phyloP scores from a whole-genome alignment of 345 rosid genomes.

The Aurinia saxatilis region DNA sequence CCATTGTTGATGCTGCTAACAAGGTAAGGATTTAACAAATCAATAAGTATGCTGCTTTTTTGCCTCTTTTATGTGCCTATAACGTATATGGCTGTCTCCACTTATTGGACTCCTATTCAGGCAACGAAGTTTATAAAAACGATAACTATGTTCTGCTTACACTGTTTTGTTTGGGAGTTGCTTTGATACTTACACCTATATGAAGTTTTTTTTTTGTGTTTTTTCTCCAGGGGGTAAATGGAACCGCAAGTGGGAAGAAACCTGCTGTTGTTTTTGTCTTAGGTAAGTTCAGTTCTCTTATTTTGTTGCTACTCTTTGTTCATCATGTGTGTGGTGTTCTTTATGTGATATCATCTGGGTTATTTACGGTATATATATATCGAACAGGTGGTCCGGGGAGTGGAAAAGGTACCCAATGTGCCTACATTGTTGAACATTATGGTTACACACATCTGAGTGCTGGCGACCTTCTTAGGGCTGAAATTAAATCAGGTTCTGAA shows the following conservation, averaged over 20 bases:
- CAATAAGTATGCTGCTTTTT: not conserved
- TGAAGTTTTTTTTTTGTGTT: not conserved
- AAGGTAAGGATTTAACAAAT: constrained; percentile 34
- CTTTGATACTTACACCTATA: not conserved
- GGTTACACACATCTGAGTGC: constrained; percentile 84
- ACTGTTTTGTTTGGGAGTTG: not conserved
- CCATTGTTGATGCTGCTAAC: constrained; percentile 43
- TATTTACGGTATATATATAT: constrained; percentile 8
- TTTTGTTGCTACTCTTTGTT: not conserved
- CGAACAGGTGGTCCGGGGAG: constrained; percentile 92
- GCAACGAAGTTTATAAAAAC: not conserved
- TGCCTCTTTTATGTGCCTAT: no score
- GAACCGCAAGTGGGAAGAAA: constrained; percentile 47
- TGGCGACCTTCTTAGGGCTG: constrained; percentile 83
- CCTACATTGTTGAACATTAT: constrained; percentile 53
- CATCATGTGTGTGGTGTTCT: not conserved
- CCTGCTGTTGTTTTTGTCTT: constrained; percentile 82
- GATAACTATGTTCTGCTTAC: not conserved
- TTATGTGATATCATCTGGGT: not conserved
- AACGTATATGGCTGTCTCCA: no score
- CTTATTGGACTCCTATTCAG: no score
- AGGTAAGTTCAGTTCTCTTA: constrained; percentile 38
- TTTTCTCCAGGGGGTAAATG: constrained; percentile 44
- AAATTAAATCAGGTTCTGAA: constrained; percentile 75
- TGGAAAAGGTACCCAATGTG: constrained; percentile 90